Base-by-base conservation (phyloP, 2,329 filamentous ascomycete genomes). In the Lecanicillium sp. region DNA sequence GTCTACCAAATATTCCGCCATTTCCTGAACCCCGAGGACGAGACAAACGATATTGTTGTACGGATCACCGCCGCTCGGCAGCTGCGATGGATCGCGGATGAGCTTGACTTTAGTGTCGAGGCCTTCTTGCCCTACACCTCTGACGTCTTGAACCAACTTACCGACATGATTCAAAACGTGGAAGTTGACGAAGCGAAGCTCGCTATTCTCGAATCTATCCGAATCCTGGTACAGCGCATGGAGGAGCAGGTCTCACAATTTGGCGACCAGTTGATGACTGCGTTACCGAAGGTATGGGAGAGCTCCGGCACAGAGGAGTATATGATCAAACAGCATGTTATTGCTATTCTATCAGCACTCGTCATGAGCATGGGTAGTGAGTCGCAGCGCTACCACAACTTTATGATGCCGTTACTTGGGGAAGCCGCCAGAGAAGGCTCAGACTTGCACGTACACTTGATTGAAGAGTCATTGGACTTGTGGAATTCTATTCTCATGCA, bases 1-100 rank as follows among this genome's bases (percentile, higher is more conserved):
- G 81, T 95, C 5, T 97, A 95, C 60, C 84, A 91, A 59, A 88
- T 97, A 48, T 96, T 90, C 63, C 82, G 87, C 50, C 87, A 95
- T 63, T 75, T 98, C 12, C 75, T 98, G 17, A 84, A 90, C 57
- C 79, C 81, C 7, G 75, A 79, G 15, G 90, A 96, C 58, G 73
- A 80, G 7, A 73, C 82, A 51, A 98, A 98, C 60, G 93, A 98
- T 60, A 77, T 90, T 45, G 90, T 97, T 1, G 93, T 98, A 26
- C 83, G 89, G 12, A 84, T 97, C 46, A 96, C 91, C 2, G 89
- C 93, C 3, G 93, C 88, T 5, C 79, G 90, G 48, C 88, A 94
- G 58, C 78, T 98, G 43, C 84, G 85, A 56, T 78, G 79, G 55
- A 79, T 95, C 36, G 81, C 88, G 0, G 86, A 96, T 57, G 89